A percentile compares a stretch with the other conserved stretches of the same genome.
Evolutionary conservation across 1,139 yeast genomes (phyloP).

Genomic region (Candida neerlandica): DNA sequence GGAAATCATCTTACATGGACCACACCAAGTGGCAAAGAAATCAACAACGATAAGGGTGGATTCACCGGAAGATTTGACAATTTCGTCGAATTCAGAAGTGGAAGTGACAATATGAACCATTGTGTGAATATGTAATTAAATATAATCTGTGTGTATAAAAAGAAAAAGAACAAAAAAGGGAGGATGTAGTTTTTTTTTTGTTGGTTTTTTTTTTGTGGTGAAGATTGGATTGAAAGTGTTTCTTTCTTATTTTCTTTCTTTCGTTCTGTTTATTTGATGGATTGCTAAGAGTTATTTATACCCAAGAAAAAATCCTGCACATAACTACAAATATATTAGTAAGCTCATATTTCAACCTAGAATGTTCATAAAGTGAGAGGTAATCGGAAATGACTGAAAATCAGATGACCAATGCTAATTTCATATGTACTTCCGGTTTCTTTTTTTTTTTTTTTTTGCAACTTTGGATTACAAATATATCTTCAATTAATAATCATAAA

Average conservation of each 20-base stretch:
- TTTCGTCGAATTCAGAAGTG: constrained; percentile 54
- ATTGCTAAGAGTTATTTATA: not conserved
- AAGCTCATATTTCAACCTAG: no score
- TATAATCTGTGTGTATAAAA: not conserved
- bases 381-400: not conserved
- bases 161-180: not conserved
- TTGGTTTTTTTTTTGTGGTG: not conserved
- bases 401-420: no score
- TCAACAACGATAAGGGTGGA: constrained; percentile 52
- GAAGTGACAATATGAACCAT: constrained; percentile 47
- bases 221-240: not conserved
- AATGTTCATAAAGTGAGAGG: no score
- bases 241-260: not conserved
- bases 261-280: no score
- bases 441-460: not conserved
- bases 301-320: not conserved
- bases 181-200: no score
- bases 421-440: no score
- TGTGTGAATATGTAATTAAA: constrained; percentile 16
- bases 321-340: no score
- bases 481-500: not conserved
- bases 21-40: constrained; percentile 92
- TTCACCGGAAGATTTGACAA: not conserved
- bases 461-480: not conserved
- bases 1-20: constrained; percentile 86